Evolutionary conservation across 805 yeast genomes (phyloP).

Genomic region (Allodekkera sacchari): DNA sequence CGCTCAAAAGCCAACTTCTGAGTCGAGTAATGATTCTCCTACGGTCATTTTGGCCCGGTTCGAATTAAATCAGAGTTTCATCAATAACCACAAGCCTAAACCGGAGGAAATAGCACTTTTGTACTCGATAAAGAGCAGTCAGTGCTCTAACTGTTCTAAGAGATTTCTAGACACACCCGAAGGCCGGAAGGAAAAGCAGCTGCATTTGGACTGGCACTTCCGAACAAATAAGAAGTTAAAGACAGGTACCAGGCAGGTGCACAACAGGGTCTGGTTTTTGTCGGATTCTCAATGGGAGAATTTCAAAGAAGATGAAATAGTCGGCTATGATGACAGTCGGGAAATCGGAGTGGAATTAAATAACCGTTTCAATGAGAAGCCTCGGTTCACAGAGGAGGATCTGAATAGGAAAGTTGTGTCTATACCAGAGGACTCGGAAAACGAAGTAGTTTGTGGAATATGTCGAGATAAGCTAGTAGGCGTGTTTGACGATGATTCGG

Average conservation of each 20-base stretch:
- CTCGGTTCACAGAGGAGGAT: constrained; percentile 17
- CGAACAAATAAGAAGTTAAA: constrained; percentile 75
- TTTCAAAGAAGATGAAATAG: constrained; percentile 60
- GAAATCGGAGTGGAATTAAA: constrained; percentile 14
- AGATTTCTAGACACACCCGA: constrained; percentile 57
- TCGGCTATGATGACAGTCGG: constrained; percentile 27
- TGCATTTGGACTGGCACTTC: constrained; percentile 94
- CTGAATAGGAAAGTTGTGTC: constrained; percentile 43
- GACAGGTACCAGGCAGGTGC: constrained; percentile 40
- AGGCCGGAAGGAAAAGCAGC: constrained; percentile 45
- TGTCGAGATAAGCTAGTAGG: constrained; percentile 60
- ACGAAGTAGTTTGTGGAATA: constrained; percentile 53
- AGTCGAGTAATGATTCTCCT: constrained; percentile 4
- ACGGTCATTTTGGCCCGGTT: constrained; percentile 15
- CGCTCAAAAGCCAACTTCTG: not conserved
- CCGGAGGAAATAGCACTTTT: constrained; percentile 28
- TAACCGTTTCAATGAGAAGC: constrained; percentile 7
- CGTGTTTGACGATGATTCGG: constrained; percentile 63
- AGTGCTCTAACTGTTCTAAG: constrained; percentile 86
- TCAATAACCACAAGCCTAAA: constrained; percentile 29
- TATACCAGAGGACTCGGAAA: constrained; percentile 61
- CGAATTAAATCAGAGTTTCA: constrained; percentile 26
- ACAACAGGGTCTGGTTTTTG: constrained; percentile 77
- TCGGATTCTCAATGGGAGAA: constrained; percentile 64
- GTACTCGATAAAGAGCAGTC: constrained; percentile 58